These are phyloP conservation scores for Hypoxylon lienhwacheense DNA, from an alignment of 495 filamentous ascomycete species.

Conservation along the genomic window DNA sequence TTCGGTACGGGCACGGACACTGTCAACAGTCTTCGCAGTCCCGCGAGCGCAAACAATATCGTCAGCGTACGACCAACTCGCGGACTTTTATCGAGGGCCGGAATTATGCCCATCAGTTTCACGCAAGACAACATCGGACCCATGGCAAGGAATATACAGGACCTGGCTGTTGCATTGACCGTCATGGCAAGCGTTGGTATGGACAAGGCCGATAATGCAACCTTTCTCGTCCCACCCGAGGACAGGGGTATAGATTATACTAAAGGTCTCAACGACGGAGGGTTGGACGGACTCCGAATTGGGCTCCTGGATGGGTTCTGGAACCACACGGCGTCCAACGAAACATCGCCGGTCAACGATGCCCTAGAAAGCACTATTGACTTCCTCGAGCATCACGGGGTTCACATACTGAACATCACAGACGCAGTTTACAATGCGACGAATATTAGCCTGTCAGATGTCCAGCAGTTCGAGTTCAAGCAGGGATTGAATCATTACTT, in stretches of 20 bases:
- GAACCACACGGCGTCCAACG: conserved; percentile 45
- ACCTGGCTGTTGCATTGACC: conserved; percentile 57
- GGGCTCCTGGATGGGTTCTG: conserved; percentile 55
- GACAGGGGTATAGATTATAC: conserved; percentile 47
- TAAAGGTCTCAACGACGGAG: conserved; percentile 38
- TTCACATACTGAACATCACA: conserved; percentile 49
- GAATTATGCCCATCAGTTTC: conserved; percentile 62
- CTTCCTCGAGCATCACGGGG: conserved; percentile 41
- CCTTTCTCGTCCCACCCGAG: conserved; percentile 42
- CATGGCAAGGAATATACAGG: conserved; percentile 56
- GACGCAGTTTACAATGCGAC: conserved; percentile 55
- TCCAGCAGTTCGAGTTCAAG: conserved; percentile 61
- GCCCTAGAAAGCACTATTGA: conserved; percentile 45
- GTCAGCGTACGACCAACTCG: conserved; percentile 63
- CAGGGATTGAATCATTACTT: conserved; percentile 55
- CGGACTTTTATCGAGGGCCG: conserved; percentile 55
- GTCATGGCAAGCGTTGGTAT: conserved; percentile 58
- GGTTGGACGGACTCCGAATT: conserved; percentile 48
- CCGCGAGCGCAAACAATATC: conserved; percentile 62
- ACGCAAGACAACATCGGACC: conserved; percentile 66
- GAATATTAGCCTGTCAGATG: conserved; percentile 53
- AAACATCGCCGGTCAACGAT: conserved; percentile 57
- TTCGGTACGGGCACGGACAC: conserved; percentile 65
- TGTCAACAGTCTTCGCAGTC: conserved; percentile 63
- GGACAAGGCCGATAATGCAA: conserved; percentile 51